Conservation (phyloP, 2,329 filamentous ascomycete genomes). For the Beauveria rudraprayagi region DNA sequence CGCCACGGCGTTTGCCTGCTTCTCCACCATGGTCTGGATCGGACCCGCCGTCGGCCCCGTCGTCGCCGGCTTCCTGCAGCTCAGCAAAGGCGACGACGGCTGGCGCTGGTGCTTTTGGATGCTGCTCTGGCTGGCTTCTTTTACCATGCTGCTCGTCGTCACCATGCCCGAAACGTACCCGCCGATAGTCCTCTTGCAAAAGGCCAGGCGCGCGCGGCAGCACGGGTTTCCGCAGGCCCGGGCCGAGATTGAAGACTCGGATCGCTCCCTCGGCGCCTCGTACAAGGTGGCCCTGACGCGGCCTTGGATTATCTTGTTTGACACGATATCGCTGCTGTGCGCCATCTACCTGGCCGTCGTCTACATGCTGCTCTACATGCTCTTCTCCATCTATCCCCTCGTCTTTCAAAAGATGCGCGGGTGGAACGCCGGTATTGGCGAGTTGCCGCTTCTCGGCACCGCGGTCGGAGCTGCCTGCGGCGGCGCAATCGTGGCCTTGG, state of each 20-base stretch:
- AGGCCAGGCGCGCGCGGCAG: conserved; percentile 43
- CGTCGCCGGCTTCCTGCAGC: conserved; percentile 46
- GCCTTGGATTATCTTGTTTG: conserved; percentile 46
- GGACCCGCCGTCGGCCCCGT: conserved; percentile 47
- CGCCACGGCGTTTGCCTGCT: conserved; percentile 46
- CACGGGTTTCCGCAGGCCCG: conserved; percentile 38
- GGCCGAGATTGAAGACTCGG: conserved; percentile 37
- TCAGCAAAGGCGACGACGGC: conserved; percentile 41
- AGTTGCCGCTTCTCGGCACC: conserved; percentile 43
- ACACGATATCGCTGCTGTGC: conserved; percentile 42
- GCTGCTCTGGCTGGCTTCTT: conserved; percentile 34
- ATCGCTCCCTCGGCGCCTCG: conserved; percentile 33
- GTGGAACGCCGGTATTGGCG: conserved; percentile 45
- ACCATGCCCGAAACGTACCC: conserved; percentile 52
- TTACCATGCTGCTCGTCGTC: conserved; percentile 38
- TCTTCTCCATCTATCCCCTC: conserved; percentile 50
- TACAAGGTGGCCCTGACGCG: conserved; percentile 46
- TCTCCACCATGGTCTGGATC: conserved; percentile 44
- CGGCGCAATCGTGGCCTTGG: conserved; percentile 30
- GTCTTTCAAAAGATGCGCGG: conserved; percentile 44
- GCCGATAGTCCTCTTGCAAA: conserved; percentile 41
- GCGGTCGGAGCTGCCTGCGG: conserved; percentile 40
- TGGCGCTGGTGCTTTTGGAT: conserved; percentile 49
- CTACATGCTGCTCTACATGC: conserved; percentile 47
- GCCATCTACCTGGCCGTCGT: conserved; percentile 46